phyloP scores from a whole-genome alignment of 306 rosid genomes.

The Rubus idaeus region DNA sequence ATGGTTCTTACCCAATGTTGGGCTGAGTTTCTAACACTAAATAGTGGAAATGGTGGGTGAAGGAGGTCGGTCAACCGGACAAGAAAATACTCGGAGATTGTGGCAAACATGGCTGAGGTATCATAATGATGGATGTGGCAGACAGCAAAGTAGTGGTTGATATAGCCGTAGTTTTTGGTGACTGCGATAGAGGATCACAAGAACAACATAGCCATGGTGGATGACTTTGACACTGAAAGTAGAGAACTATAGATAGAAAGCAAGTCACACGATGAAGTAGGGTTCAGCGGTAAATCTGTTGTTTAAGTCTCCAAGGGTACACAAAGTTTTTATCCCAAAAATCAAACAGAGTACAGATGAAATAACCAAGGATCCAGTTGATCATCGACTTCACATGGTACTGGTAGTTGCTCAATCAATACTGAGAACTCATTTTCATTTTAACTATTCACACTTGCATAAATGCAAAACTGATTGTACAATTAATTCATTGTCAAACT shows the following conservation, averaged over 20 bases:
- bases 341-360: background rate
- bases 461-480: background rate
- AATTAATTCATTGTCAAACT: background rate
- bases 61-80: background rate
- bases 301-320: no score
- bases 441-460: background rate
- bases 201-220: background rate
- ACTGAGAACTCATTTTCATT: constrained; percentile 8
- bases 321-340: background rate
- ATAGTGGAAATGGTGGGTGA: background rate
- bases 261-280: background rate
- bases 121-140: background rate
- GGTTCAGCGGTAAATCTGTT: background rate
- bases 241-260: background rate
- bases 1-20: background rate
- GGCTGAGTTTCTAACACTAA: background rate
- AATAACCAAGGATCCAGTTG: background rate
- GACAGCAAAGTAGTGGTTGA: background rate
- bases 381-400: background rate
- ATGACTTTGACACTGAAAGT: background rate
- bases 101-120: background rate
- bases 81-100: background rate
- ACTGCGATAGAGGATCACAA: no score
- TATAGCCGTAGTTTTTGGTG: background rate
- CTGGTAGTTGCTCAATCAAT: background rate